These are phyloP conservation scores for Acacia acuminata DNA, from an alignment of 306 rosid species.

Conservation along the genomic window DNA sequence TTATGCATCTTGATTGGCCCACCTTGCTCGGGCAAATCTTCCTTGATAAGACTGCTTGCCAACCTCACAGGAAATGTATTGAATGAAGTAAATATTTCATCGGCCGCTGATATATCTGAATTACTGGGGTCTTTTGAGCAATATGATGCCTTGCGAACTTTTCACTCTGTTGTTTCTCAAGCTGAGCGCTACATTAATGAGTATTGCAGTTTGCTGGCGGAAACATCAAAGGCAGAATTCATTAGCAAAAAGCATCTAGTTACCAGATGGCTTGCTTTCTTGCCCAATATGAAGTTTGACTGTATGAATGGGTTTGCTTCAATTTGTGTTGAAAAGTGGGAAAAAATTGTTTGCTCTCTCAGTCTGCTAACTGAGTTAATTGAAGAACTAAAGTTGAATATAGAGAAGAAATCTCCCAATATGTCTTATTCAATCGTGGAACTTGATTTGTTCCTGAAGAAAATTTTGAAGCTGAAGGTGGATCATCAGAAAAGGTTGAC, in stretches of 20 bases:
- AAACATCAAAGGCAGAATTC: slow-evolving; percentile 39
- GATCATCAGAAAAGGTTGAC: slow-evolving; percentile 45
- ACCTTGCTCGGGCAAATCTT: slow-evolving; percentile 84
- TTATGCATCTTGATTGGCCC: slow-evolving; percentile 89
- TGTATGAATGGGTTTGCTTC: slow-evolving; percentile 41
- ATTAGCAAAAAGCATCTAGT: slow-evolving; percentile 42
- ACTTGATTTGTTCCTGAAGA: slow-evolving; percentile 58
- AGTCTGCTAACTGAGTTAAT: slow-evolving; percentile 56
- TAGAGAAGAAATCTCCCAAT: slow-evolving; percentile 34
- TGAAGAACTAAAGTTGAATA: slow-evolving; percentile 48
- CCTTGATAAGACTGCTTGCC: slow-evolving; percentile 78
- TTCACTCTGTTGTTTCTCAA: slow-evolving; percentile 53
- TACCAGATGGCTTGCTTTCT: slow-evolving; percentile 56
- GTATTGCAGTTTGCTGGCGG: slow-evolving; percentile 52
- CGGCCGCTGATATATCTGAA: slow-evolving; percentile 94
- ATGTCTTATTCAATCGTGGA: slow-evolving; percentile 47
- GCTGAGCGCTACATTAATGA: slow-evolving; percentile 62
- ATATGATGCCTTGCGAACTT: slow-evolving; percentile 68
- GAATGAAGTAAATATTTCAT: slow-evolving; percentile 83
- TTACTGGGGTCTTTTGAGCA: slow-evolving; percentile 96
- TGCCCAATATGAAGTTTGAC: slow-evolving; percentile 45
- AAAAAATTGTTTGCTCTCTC: slow-evolving; percentile 51
- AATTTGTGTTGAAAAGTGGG: slow-evolving; percentile 47
- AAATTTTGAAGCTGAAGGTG: slow-evolving; percentile 60
- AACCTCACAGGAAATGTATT: slow-evolving; percentile 83